Conservation (phyloP, 2,329 filamentous ascomycete species). For the Talaromyces rugulosus region DNA sequence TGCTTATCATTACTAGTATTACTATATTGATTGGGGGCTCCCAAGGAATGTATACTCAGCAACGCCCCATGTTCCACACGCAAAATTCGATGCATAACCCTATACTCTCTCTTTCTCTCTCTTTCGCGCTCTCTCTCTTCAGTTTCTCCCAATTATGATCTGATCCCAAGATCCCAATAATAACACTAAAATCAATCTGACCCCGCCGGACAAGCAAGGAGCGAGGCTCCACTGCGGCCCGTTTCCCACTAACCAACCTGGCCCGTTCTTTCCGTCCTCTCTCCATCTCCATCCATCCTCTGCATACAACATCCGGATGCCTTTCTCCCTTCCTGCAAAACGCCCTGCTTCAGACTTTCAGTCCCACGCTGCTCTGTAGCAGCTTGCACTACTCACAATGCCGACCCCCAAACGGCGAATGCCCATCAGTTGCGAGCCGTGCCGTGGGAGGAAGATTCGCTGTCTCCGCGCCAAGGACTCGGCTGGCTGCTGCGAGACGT, state of each 20-base stretch:
- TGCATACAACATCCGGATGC: background rate
- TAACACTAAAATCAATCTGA: background rate
- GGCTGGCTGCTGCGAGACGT: slow-evolving; percentile 29
- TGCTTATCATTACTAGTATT: no score
- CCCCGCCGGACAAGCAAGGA: background rate
- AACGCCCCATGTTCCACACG: no score
- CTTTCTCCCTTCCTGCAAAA: background rate
- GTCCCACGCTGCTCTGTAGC: background rate
- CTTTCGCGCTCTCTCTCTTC: no score
- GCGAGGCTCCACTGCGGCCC: background rate
- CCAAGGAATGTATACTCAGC: no score
- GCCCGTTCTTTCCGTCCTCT: background rate
- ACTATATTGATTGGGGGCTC: no score
- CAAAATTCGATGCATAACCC: no score
- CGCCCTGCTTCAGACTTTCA: background rate
- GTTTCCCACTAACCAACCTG: no score
- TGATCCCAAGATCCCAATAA: no score
- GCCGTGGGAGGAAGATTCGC: slow-evolving; percentile 36
- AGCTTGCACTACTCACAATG: background rate
- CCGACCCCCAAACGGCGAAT: slow-evolving; percentile 24
- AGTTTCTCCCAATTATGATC: no score
- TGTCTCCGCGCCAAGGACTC: slow-evolving; percentile 37
- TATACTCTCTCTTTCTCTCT: no score
- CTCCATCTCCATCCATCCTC: background rate
- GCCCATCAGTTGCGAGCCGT: slow-evolving; percentile 39